Conservation (phyloP, 306 rosid species). For the Rosa lucieae region DNA sequence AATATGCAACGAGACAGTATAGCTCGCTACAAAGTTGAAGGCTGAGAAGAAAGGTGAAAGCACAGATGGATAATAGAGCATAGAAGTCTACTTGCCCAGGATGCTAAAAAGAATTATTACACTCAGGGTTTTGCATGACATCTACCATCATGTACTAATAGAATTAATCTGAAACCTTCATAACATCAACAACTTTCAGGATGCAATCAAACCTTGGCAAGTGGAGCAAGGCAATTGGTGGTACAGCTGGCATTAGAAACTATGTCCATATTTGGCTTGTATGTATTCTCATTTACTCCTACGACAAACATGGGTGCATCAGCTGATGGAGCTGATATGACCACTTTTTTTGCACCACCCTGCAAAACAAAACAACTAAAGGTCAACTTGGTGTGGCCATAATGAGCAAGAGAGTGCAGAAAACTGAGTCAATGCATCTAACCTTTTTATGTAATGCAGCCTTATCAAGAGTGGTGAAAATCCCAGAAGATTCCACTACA, state of each 20-base stretch:
- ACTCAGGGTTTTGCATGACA: neutral
- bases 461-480: conserved; percentile 79
- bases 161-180: neutral
- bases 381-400: conserved; percentile 8
- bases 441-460: conserved; percentile 87
- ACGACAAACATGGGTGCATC: conserved; percentile 99
- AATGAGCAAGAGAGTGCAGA: conserved; percentile 4
- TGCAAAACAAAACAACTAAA: conserved; percentile 37
- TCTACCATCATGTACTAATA: neutral
- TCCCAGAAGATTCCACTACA: conserved; percentile 93
- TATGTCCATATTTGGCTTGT: conserved; percentile 76
- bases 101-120: neutral
- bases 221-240: conserved; percentile 98
- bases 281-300: conserved; percentile 85
- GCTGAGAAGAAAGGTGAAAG: neutral
- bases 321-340: conserved; percentile 98
- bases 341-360: conserved; percentile 96
- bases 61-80: neutral
- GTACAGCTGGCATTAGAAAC: conserved; percentile 99
- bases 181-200: neutral
- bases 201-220: conserved; percentile 77
- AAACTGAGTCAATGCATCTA: conserved; percentile 2
- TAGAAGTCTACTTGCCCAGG: neutral
- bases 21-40: conserved; percentile 4
- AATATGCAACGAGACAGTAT: neutral